Evolutionary conservation across 1,139 yeast species (phyloP).

Genomic region (Suhomyces wounanorum): DNA sequence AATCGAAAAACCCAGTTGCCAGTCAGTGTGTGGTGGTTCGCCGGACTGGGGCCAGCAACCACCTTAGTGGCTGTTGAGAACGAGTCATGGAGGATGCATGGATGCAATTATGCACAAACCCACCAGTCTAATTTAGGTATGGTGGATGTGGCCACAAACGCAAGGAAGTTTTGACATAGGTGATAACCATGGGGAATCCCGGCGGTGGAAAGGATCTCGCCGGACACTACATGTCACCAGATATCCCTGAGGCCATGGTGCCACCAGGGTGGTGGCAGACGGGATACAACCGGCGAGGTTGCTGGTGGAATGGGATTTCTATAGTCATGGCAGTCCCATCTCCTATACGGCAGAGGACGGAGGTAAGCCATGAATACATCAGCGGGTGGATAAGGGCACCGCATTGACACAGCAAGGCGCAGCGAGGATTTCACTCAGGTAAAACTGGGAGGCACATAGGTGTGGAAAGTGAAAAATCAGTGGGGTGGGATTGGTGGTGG

Average conservation of each 20-base stretch:
- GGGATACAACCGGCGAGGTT: no score
- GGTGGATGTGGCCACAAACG: not conserved
- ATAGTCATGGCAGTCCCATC: no score
- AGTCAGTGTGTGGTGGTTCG: no score
- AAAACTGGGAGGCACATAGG: not conserved
- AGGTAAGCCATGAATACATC: not conserved
- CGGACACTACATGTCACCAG: no score
- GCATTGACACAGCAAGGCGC: not conserved
- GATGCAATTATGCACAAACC: not conserved
- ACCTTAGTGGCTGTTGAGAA: not conserved
- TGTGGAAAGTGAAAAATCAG: not conserved
- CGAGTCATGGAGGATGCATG: not conserved
- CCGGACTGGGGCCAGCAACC: not conserved
- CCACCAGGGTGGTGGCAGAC: no score
- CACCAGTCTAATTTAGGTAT: not conserved
- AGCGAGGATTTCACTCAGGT: not conserved
- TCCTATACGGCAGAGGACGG: not conserved
- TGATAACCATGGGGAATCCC: not conserved
- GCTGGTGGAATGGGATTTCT: no score
- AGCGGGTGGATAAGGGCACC: not conserved
- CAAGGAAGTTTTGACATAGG: not conserved
- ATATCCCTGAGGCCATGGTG: no score
- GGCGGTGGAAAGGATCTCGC: no score
- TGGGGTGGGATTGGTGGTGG: not conserved
- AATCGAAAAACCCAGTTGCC: no score